These are phyloP conservation scores for Aquilaria malaccensis DNA, from an alignment of 345 rosid species.

Conservation along the genomic window DNA sequence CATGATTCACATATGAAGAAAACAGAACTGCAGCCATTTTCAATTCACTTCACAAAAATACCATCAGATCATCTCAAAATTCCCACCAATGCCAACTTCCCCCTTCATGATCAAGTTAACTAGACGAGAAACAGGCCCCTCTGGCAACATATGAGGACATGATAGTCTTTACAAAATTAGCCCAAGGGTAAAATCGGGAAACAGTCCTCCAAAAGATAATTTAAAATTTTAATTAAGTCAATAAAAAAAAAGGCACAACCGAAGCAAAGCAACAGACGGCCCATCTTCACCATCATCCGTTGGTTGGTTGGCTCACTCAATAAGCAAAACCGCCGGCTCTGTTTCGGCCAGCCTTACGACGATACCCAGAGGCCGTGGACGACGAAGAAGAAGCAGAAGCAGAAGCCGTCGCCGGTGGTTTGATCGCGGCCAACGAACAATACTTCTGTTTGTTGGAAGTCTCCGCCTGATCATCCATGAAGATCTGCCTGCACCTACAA, in stretches of 20 bases:
- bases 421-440: slow-evolving; percentile 36
- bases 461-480: slow-evolving; percentile 70
- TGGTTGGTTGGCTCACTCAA: slow-evolving; percentile 18
- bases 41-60: neutral
- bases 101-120: neutral
- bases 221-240: neutral
- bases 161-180: slow-evolving; percentile 23
- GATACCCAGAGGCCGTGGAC: slow-evolving; percentile 28
- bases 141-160: slow-evolving; percentile 19
- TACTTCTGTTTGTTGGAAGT: slow-evolving; percentile 27
- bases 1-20: no score
- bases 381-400: slow-evolving; percentile 26
- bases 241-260: neutral
- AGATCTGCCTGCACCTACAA: slow-evolving; percentile 85
- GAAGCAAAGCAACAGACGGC: neutral
- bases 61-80: neutral
- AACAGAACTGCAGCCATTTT: no score
- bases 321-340: slow-evolving; percentile 53
- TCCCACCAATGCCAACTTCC: neutral
- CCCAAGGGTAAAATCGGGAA: slow-evolving; percentile 25
- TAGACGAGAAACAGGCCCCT: slow-evolving; percentile 14
- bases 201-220: neutral
- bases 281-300: neutral
- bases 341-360: slow-evolving; percentile 43
- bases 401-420: slow-evolving; percentile 18